Percentiles rank a stretch among this genome's conserved stretches.
These are phyloP conservation scores for Populus alba DNA, from an alignment of 345 rosid genomes.

Conservation along the genomic window DNA sequence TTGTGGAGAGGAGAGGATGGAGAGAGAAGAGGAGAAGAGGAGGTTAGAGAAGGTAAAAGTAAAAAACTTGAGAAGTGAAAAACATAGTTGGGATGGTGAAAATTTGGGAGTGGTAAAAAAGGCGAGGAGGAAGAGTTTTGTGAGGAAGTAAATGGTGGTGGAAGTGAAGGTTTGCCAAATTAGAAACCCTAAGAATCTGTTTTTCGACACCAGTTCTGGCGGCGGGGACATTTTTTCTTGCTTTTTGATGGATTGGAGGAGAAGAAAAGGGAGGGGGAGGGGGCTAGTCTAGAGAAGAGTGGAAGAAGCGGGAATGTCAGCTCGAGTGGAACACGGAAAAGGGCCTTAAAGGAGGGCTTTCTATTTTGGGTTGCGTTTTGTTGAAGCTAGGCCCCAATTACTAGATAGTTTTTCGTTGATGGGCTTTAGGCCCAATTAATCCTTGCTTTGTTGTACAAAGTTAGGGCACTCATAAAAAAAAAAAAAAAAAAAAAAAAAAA, in stretches of 20 bases:
- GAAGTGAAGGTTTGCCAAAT: constrained; percentile 73
- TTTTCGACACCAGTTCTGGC: constrained; percentile 43
- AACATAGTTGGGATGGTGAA: constrained; percentile 20
- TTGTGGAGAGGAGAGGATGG: constrained; percentile 46
- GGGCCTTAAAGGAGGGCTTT: not conserved
- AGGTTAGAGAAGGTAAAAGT: constrained; percentile 56
- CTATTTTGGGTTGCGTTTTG: not conserved
- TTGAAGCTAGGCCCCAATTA: not conserved
- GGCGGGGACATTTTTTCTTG: not conserved
- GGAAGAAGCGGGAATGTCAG: not conserved
- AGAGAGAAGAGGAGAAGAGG: constrained; percentile 53
- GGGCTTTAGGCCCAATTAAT: not conserved
- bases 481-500: too few relatives aligned
- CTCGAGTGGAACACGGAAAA: not conserved
- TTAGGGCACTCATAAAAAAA: too few relatives aligned
- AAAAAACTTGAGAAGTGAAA: constrained; percentile 19
- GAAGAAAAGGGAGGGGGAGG: not conserved
- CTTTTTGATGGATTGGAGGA: not conserved
- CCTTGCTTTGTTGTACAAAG: not conserved
- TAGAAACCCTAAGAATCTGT: constrained; percentile 56
- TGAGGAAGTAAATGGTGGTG: constrained; percentile 48
- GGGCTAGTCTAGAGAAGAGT: too few relatives aligned
- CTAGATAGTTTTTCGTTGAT: too few relatives aligned
- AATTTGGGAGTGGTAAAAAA: not conserved
- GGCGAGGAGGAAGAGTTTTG: constrained; percentile 35